Base-by-base conservation (phyloP, 176 grass and related monocot genomes). In the Juncus inflexus region DNA sequence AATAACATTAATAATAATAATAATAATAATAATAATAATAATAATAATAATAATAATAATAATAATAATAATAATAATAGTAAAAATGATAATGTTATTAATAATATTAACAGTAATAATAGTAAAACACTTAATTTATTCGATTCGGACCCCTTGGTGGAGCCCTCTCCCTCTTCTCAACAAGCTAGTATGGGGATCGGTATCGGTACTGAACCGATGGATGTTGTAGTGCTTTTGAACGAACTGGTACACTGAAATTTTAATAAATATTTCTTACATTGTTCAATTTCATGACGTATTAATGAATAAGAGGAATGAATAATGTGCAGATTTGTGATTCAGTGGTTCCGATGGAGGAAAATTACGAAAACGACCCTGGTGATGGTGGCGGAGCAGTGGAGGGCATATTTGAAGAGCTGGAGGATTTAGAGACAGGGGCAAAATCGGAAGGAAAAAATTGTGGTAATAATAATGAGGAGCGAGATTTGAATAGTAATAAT, bases 371-470 rank as follows among this genome's bases (percentile, higher is more conserved):
- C 77, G n/a, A 42, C 42, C 38, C 28, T 64, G 13, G 5, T 9
- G 60, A 66, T 50, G 40, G 12, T 61, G 16, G 4, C 5, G 60
- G 62, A 42, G 73, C 69, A 19, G 35, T 10, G 37, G 83, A 87
- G 58, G 68, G 72, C 50, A 83, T 86, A 76, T 86, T 78, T 64
- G 38, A 65, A 63, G 59, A 68, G 40, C 64, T 74, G 13, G 66
- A 76, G 40, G 73, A 81, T 15, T 5, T 66, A 6, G 70, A 61
- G 12, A 61, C 40, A 9, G 9, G 62, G 15, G 10, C 35, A 65
- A 60, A 69, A 15, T 3, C 6, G 4, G 40, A 51, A 51, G 28
- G 8, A 3, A 56, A 16, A 50, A 53, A 66, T 47, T 68, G 49
- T 59, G 39, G 57, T 43, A 41, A 39, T 71, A 55, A 71, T 59